These are phyloP conservation scores for Hsuehochloa calcarea DNA, from an alignment of 176 grass and related monocot species.

Conservation along the genomic window DNA sequence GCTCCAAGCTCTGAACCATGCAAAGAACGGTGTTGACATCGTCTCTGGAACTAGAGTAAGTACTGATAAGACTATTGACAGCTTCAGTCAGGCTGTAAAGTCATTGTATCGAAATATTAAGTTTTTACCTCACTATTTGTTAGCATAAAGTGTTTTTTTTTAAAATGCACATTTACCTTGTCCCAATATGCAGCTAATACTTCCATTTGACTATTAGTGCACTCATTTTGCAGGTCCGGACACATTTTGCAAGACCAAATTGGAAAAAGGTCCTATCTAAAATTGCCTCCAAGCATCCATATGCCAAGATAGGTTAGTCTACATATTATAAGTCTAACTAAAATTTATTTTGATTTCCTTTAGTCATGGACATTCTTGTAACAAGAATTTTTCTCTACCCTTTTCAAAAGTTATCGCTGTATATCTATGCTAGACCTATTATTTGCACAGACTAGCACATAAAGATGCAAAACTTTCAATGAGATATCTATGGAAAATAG, in stretches of 20 bases:
- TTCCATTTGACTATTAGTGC: constrained; percentile 10
- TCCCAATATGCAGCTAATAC: constrained; percentile 22
- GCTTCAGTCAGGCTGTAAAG: not conserved
- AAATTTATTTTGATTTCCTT: not conserved
- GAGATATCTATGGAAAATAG: not conserved
- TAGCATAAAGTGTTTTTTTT: not conserved
- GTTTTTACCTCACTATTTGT: not conserved
- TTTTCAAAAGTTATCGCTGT: not conserved
- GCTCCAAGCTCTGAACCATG: constrained; percentile 94
- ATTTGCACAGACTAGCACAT: not conserved
- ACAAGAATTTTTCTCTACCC: not conserved
- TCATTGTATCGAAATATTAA: not conserved
- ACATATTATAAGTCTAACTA: constrained; percentile 12
- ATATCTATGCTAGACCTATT: not conserved
- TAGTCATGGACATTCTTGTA: constrained; percentile 2
- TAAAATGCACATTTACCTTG: constrained; percentile 10
- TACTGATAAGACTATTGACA: constrained; percentile 4
- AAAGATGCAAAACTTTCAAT: not conserved
- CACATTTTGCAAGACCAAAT: constrained; percentile 98
- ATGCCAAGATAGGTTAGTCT: constrained; percentile 91
- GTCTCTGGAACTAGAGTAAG: constrained; percentile 95
- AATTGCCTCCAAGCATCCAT: constrained; percentile 79
- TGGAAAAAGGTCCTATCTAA: constrained; percentile 96
- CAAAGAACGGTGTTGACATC: constrained; percentile 95
- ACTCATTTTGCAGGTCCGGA: constrained; percentile 69